Evolutionary conservation across 768 basidiomycete species (phyloP).

Genomic region (Phylloporus sp.): DNA sequence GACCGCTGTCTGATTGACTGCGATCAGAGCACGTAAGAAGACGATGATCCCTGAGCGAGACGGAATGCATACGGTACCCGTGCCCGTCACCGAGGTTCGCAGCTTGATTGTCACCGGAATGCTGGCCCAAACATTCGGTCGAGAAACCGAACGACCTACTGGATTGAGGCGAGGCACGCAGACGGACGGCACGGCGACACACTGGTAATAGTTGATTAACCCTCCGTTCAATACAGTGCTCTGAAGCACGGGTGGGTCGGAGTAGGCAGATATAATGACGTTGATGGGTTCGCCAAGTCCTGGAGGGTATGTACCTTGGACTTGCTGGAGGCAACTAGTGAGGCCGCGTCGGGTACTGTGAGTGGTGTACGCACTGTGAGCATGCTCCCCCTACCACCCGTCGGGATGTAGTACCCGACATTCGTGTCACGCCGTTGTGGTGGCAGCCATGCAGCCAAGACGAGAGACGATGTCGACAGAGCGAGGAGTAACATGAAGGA

Average conservation of each 20-base stretch:
- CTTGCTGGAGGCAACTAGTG: slow-evolving; percentile 36
- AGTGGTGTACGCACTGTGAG: slow-evolving; percentile 51
- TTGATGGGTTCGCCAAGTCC: slow-evolving; percentile 89
- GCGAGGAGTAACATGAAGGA: neutral
- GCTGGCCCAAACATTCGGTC: slow-evolving; percentile 81
- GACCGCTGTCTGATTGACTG: slow-evolving; percentile 79
- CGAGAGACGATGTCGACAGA: slow-evolving; percentile 11
- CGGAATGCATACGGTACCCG: slow-evolving; percentile 52
- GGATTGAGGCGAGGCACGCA: neutral
- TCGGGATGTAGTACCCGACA: slow-evolving; percentile 57
- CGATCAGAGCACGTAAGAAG: neutral
- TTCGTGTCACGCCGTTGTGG: slow-evolving; percentile 21
- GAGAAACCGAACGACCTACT: slow-evolving; percentile 61
- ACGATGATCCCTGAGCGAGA: neutral
- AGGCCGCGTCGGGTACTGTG: neutral
- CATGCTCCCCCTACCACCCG: slow-evolving; percentile 56
- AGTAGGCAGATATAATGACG: slow-evolving; percentile 70
- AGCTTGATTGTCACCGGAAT: slow-evolving; percentile 58
- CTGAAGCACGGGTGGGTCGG: slow-evolving; percentile 63
- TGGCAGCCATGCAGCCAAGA: slow-evolving; percentile 6
- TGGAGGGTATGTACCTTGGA: slow-evolving; percentile 53
- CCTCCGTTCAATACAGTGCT: slow-evolving; percentile 62
- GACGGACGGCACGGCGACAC: neutral
- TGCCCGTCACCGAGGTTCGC: slow-evolving; percentile 83
- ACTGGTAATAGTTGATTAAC: slow-evolving; percentile 78